A percentile compares a stretch with the other conserved stretches of the same genome.
phyloP scores from a whole-genome alignment of 805 yeast genomes.

The Ogataea ramenticola region DNA sequence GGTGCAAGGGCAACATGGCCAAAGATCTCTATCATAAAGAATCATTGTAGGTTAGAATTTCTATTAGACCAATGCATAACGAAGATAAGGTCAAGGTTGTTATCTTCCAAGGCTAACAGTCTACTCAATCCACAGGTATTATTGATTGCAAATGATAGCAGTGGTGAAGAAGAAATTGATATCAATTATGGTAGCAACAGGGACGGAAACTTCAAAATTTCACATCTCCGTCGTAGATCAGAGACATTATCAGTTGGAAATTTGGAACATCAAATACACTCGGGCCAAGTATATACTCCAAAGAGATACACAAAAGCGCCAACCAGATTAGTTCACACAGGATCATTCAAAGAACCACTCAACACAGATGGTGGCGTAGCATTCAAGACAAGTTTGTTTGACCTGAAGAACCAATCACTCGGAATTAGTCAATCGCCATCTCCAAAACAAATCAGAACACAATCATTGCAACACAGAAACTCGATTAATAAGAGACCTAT shows the following conservation, averaged over 20 bases:
- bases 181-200: background rate
- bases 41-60: constrained; percentile 87
- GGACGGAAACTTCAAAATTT: background rate
- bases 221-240: background rate
- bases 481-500: background rate
- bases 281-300: background rate
- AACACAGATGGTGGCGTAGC: too few species aligned
- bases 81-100: constrained; percentile 53
- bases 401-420: background rate
- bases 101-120: constrained; percentile 21
- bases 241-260: background rate
- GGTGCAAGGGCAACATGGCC: constrained; percentile 97
- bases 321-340: background rate
- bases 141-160: background rate
- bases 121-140: background rate
- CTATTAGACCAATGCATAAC: constrained; percentile 76
- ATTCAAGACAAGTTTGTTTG: background rate
- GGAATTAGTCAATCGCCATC: background rate
- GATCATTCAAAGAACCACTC: background rate
- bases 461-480: background rate
- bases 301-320: background rate
- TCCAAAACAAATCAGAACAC: background rate
- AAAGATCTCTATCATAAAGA: constrained; percentile 71
- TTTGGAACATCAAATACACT: background rate
- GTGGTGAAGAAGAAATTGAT: background rate